phyloP scores from a whole-genome alignment of 2,329 filamentous ascomycete species.

The Xylaria sp. region DNA sequence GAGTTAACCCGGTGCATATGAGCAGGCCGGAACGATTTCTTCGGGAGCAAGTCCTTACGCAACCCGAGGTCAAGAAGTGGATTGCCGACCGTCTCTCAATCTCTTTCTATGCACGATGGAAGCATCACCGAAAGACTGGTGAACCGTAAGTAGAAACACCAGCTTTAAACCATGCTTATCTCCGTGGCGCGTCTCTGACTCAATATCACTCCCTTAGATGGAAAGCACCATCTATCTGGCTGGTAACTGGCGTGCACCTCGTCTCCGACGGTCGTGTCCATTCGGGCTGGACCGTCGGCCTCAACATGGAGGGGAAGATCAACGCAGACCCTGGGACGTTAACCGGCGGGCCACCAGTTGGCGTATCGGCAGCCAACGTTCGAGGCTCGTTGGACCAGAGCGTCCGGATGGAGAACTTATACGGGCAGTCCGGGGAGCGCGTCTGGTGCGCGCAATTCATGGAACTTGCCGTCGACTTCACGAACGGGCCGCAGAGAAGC shows the following conservation, averaged over 20 bases:
- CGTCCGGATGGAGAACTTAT: conserved; percentile 29
- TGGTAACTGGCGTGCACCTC: conserved; percentile 32
- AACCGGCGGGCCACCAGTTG: conserved; percentile 19
- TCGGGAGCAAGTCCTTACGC: conserved; percentile 31
- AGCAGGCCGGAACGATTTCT: conserved; percentile 31
- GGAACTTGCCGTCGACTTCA: conserved; percentile 34
- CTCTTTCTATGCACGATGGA: conserved; percentile 29
- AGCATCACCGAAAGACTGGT: conserved; percentile 28
- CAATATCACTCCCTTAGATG: conserved; percentile 9
- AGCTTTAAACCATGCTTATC: not conserved
- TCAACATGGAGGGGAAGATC: conserved; percentile 14
- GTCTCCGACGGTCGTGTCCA: conserved; percentile 30
- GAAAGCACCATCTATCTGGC: conserved; percentile 30
- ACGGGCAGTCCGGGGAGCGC: conserved; percentile 26
- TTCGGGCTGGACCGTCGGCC: conserved; percentile 28
- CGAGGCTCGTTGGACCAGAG: conserved; percentile 9
- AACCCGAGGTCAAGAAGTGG: conserved; percentile 35
- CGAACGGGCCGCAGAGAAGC: conserved; percentile 22
- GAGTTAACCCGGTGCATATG: not conserved
- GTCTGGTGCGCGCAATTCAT: conserved; percentile 36
- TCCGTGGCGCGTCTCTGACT: conserved; percentile 5
- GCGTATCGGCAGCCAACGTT: conserved; percentile 15
- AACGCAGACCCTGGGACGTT: conserved; percentile 26
- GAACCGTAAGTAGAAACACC: conserved; percentile 19
- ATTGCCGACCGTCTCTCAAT: conserved; percentile 30